These are phyloP conservation scores for Salix arbutifolia DNA, from an alignment of 345 rosid genomes.

Conservation along the genomic window DNA sequence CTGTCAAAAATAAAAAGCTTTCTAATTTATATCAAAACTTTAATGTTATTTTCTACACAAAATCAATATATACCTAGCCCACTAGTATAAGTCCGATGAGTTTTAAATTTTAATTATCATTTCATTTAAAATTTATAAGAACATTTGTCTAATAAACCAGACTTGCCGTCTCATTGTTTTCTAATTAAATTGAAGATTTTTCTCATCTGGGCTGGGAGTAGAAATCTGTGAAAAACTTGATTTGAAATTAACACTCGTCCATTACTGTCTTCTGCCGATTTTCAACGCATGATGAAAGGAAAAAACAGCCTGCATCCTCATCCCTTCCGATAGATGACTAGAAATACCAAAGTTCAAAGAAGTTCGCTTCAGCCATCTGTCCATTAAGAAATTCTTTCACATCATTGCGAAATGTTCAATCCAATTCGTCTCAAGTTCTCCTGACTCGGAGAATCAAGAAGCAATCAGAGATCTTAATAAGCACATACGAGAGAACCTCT, in stretches of 20 bases:
- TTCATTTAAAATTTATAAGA: no score
- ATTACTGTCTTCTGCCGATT: background rate
- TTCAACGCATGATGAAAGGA: background rate
- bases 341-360: background rate
- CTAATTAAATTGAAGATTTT: background rate
- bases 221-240: background rate
- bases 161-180: background rate
- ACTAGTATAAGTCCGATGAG: no score
- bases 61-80: no score
- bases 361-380: background rate
- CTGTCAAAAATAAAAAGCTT: no score
- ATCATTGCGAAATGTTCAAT: background rate
- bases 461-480: background rate
- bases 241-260: background rate
- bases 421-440: background rate
- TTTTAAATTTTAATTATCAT: no score
- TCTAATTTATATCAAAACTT: no score
- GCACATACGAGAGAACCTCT: background rate
- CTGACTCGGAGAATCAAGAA: no score
- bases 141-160: background rate
- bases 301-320: background rate
- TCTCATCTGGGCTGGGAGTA: background rate
- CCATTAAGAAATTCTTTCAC: background rate
- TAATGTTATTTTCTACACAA: no score
- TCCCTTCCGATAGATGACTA: background rate